Base-by-base conservation (phyloP, 106 monocot species). In the Platanthera guangdongensis region DNA sequence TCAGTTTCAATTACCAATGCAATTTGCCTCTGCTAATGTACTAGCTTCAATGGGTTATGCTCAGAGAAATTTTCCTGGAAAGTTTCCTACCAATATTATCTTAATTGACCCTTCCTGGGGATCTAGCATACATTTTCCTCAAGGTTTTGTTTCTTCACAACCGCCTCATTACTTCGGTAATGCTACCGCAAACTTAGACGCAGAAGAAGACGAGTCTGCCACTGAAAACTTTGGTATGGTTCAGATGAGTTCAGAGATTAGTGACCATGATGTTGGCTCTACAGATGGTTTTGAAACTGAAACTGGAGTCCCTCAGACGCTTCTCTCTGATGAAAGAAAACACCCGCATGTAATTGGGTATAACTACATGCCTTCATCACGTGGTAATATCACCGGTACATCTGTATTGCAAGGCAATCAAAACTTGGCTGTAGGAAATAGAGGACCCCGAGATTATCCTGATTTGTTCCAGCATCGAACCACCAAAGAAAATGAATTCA, bases 51-150 rank as follows among this genome's bases (percentile, higher is more conserved):
- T 78, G 68, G 82, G 72, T 51, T 81, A 86, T 69, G 39, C 80
- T 51, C 92, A 85, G 46, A 78, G 83, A 82, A 83, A 82, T 75
- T 57, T 83, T 28, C 57, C 85, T 30, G 90, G 84, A 79, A 55
- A 83, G 18, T 45, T 80, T 69, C 84, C 92, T 15, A 47, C 65
- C 30, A 90, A 79, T 81, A 51, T 86, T 64, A 59, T 87, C 3
- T 60, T 87, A 9, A 76, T 88, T 68, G 78, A 84, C 7, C 78
- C 81, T 21, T 76, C 79, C 8, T 88, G 90, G 82, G 86, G 85
- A 75, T 74, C 80, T 28, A 81, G 73, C 57, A 76, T 92, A 62
- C 92, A 90, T 51, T 81, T 93, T 64, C 73, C 79, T 52, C 90
- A 80, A 71, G 92, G 79, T 70, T 64, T 81, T 78, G 70, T 76